These are phyloP conservation scores for Mollisia scopiformis DNA, from an alignment of 2,329 filamentous ascomycete species.

Conservation along the genomic window DNA sequence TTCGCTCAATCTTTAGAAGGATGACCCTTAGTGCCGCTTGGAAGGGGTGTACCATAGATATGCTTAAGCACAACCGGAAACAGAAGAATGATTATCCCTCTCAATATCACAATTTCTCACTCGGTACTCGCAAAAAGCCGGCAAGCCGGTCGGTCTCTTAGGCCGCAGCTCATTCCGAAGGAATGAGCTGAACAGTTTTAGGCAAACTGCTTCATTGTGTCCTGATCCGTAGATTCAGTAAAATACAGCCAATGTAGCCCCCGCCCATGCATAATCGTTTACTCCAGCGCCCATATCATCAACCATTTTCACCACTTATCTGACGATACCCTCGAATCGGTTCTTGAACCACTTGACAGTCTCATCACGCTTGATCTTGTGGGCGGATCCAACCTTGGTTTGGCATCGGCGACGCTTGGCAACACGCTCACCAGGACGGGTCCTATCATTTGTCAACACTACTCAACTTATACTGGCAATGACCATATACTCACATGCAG, in stretches of 20 bases:
- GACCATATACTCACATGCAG: conserved; percentile 79
- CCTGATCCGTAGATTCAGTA: conserved; percentile 36
- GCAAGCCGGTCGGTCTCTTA: conserved; percentile 76
- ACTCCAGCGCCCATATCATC: conserved; percentile 31
- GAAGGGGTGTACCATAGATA: too few relatives aligned
- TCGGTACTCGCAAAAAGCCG: conserved; percentile 50
- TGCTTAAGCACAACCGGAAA: too few relatives aligned
- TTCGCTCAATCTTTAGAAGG: too few relatives aligned
- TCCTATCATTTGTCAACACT: conserved; percentile 51
- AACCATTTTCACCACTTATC: conserved; percentile 64
- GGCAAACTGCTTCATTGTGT: conserved; percentile 47
- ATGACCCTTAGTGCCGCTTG: too few relatives aligned
- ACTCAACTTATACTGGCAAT: neutral
- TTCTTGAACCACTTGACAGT: conserved; percentile 97
- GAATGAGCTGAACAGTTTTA: conserved; percentile 50
- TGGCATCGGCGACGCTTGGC: conserved; percentile 91
- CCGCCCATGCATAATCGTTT: conserved; percentile 26
- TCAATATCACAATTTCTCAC: neutral
- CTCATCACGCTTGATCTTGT: conserved; percentile 94
- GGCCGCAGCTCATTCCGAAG: conserved; percentile 68
- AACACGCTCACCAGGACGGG: conserved; percentile 97
- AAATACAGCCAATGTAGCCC: conserved; percentile 34
- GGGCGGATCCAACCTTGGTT: conserved; percentile 81
- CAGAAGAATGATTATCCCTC: too few relatives aligned
- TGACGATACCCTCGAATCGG: conserved; percentile 75